Evolutionary conservation across 257 asterid species (phyloP), one percentile per base, ranked within the genome.

Genomic region (Solanum arcanum): DNA sequence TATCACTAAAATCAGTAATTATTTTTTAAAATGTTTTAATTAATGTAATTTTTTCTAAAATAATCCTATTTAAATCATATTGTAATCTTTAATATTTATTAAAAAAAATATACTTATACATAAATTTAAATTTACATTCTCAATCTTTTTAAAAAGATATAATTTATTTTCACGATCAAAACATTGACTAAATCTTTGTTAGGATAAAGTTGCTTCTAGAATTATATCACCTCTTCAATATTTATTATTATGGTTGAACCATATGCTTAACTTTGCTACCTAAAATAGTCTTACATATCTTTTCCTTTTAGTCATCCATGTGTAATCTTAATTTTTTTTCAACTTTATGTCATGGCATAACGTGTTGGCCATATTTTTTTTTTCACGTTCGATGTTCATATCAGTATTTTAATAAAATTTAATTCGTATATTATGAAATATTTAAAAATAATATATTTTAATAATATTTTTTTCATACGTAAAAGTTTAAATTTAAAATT

Each of bases 161-260:
- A 15, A 52, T 52, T 52, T 9, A 60, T 60, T 60, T 60, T 60
- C 14, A 60, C 3, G 3, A 60, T 60, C 68, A 60, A 60, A 60
- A 60, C 14, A 3, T 18, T 23, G 3, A 56, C 11, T 56, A 56
- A 56, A 52, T 18, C n/a, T 18, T 7, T 31, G 5, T 56, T 6
- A 56, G n/a, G 9, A 2, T 80, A 27, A 12, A 29, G 85, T 80
- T 47, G 44, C 12, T 80, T 80, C 85, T 29, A 29, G 85, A 77
- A 25, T 77, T 70, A 70, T 70, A 70, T 70, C 42, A 78, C 59
- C 20, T 16, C 27, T 35, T 37, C 12, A 74, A 74, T 74, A 37
- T 20, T 74, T 27, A 47, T 78, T 25, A 80, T 80, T 80, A 80
- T 80, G 85, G 85, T 80, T 80, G 85, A 80, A 20, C 85, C 29